phyloP scores from a whole-genome alignment of 352 stramenopile genomes.

The Blastocystis sp. region DNA sequence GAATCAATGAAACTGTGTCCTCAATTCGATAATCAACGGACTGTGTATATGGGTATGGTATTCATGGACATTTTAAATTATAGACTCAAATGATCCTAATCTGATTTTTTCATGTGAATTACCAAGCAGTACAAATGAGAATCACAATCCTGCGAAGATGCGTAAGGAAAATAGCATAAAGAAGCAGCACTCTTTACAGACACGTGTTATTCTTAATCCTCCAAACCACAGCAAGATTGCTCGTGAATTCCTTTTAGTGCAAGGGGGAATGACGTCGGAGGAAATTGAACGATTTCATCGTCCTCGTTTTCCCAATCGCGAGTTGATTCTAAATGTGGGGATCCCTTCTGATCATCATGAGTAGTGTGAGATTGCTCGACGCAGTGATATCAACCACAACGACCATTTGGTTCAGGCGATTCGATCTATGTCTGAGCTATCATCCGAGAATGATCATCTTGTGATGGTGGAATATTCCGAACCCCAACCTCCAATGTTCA shows the following conservation, averaged over 20 bases:
- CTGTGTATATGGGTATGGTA: constrained; percentile 35
- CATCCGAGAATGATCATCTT: constrained; percentile 24
- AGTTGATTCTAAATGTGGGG: constrained; percentile 14
- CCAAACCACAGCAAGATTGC: constrained; percentile 65
- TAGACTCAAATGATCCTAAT: constrained; percentile 57
- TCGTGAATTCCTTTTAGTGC: constrained; percentile 1
- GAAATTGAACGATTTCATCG: constrained; percentile 52
- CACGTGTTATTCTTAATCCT: constrained; percentile 37
- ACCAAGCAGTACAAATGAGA: not conserved
- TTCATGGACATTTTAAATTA: not conserved
- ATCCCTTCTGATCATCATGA: not conserved
- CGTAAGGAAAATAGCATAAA: not conserved
- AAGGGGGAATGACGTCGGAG: not conserved
- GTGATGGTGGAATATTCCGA: constrained; percentile 52
- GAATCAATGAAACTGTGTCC: not conserved
- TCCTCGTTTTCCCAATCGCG: constrained; percentile 14
- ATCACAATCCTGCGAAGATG: not conserved
- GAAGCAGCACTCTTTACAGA: not conserved
- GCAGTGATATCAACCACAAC: not conserved
- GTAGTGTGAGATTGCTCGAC: constrained; percentile 21
- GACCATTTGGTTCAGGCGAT: constrained; percentile 28
- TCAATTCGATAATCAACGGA: not conserved
- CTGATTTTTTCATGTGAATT: constrained; percentile 44
- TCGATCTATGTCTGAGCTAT: constrained; percentile 29
- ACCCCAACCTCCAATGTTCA: constrained; percentile 37